Evolutionary conservation across 108 stramenopile genomes (phyloP).

Genomic region (Nitzschia sp.): DNA sequence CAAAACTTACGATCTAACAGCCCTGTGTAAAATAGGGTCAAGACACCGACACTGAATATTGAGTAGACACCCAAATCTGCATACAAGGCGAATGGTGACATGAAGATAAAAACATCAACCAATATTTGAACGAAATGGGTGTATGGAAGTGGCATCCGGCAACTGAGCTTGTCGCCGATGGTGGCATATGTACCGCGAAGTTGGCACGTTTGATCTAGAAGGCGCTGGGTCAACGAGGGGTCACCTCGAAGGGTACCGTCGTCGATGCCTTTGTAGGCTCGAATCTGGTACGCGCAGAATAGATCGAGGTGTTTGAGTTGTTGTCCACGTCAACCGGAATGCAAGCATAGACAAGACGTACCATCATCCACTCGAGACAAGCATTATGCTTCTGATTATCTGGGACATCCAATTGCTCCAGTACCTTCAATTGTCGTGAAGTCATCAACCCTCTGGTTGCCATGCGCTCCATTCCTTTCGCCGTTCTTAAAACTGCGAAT

Average conservation of each 20-base stretch:
- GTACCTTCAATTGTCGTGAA: slow-evolving; percentile 26
- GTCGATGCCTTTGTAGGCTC: too few relatives aligned
- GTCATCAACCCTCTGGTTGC: slow-evolving; percentile 34
- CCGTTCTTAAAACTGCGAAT: slow-evolving; percentile 32
- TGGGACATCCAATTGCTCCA: slow-evolving; percentile 14
- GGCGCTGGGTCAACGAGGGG: too few relatives aligned
- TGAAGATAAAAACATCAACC: slow-evolving; percentile 38
- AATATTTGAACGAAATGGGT: slow-evolving; percentile 58
- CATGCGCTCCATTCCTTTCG: slow-evolving; percentile 37
- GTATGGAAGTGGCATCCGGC: slow-evolving; percentile 54
- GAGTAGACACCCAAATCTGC: slow-evolving; percentile 35
- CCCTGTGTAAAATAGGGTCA: slow-evolving; percentile 50
- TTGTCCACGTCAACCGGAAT: too few relatives aligned
- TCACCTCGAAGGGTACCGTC: too few relatives aligned
- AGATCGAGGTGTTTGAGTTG: too few relatives aligned
- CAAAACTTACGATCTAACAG: too few relatives aligned
- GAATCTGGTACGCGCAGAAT: too few relatives aligned
- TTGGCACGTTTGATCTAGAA: slow-evolving; percentile 32
- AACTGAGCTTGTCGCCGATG: slow-evolving; percentile 42
- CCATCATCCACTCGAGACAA: slow-evolving; percentile 38
- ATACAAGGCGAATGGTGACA: slow-evolving; percentile 26
- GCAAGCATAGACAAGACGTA: too few relatives aligned
- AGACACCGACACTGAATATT: slow-evolving; percentile 10
- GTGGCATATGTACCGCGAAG: slow-evolving; percentile 32
- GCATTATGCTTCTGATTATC: slow-evolving; percentile 25